A percentile compares a stretch with the other conserved stretches of the same genome.
These are phyloP conservation scores for Hymenoscyphus salicellus DNA, from an alignment of 2,329 filamentous ascomycete species.

Conservation along the genomic window DNA sequence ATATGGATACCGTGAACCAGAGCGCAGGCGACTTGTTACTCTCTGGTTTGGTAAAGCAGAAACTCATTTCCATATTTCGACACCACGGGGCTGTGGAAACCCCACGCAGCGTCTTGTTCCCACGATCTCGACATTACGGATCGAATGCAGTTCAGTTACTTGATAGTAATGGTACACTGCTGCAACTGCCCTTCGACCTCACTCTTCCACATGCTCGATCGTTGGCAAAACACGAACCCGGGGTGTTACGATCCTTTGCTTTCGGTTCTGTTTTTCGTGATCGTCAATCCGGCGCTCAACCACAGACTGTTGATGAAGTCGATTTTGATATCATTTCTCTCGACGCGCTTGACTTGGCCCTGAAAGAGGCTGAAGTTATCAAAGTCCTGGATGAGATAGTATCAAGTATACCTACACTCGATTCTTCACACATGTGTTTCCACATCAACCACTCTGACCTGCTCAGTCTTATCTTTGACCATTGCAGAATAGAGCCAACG, in stretches of 20 bases:
- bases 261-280: conserved; percentile 89
- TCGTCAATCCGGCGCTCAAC: conserved; percentile 73
- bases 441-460: conserved; percentile 86
- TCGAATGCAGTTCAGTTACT: conserved; percentile 74
- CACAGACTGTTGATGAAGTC: conserved; percentile 79
- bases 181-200: conserved; percentile 92
- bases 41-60: conserved; percentile 70
- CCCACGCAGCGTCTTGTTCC: conserved; percentile 72
- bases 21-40: conserved; percentile 62
- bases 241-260: conserved; percentile 73
- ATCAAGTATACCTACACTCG: conserved; percentile 72
- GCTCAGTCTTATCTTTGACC: conserved; percentile 83
- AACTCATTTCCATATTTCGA: conserved; percentile 74
- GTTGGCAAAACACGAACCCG: conserved; percentile 69
- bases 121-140: conserved; percentile 74
- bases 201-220: conserved; percentile 84
- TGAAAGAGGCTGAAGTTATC: conserved; percentile 90
- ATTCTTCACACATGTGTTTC: conserved; percentile 75
- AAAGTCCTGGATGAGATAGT: conserved; percentile 94
- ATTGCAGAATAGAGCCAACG: conserved; percentile 71
- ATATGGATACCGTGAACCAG: conserved; percentile 59
- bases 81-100: conserved; percentile 85
- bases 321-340: conserved; percentile 95
- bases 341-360: conserved; percentile 73
- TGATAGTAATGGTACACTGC: conserved; percentile 77